Evolutionary conservation across 2,329 filamentous ascomycete genomes (phyloP).

Genomic region (Colletotrichum trifolii): DNA sequence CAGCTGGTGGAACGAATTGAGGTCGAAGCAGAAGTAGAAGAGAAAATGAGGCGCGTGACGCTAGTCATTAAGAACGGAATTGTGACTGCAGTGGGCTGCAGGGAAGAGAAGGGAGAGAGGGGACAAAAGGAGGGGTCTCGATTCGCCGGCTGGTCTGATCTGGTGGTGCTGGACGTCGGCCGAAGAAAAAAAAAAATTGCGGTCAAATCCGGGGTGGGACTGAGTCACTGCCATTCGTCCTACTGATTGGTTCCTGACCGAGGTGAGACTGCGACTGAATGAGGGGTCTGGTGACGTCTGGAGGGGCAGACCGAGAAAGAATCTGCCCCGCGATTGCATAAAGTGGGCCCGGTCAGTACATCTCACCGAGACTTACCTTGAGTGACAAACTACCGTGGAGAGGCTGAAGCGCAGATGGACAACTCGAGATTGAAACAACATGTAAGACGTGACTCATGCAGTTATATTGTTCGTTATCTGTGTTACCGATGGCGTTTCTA

Average conservation of each 20-base stretch:
- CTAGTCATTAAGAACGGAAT: constrained; percentile 32
- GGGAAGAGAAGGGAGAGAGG: constrained; percentile 9
- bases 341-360: neutral
- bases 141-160: constrained; percentile 23
- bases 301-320: constrained; percentile 1
- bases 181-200: constrained; percentile 33
- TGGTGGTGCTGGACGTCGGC: constrained; percentile 15
- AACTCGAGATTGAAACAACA: too few species aligned
- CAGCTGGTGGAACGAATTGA: constrained; percentile 23
- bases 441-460: too few species aligned
- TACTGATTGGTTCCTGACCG: constrained; percentile 9
- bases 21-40: constrained; percentile 20
- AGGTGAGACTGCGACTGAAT: neutral
- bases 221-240: constrained; percentile 22
- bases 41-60: constrained; percentile 30
- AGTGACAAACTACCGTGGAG: neutral
- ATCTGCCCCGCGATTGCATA: neutral
- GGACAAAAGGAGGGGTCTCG: constrained; percentile 28
- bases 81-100: constrained; percentile 6
- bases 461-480: too few species aligned
- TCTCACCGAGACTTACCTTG: neutral
- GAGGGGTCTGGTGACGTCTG: constrained; percentile 24
- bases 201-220: neutral
- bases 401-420: too few species aligned
- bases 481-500: too few species aligned